A percentile compares a stretch with the other conserved stretches of the same genome.
Conservation (phyloP, 2,329 filamentous ascomycete species). For the Stagonosporopsis cucurbitacearum region DNA sequence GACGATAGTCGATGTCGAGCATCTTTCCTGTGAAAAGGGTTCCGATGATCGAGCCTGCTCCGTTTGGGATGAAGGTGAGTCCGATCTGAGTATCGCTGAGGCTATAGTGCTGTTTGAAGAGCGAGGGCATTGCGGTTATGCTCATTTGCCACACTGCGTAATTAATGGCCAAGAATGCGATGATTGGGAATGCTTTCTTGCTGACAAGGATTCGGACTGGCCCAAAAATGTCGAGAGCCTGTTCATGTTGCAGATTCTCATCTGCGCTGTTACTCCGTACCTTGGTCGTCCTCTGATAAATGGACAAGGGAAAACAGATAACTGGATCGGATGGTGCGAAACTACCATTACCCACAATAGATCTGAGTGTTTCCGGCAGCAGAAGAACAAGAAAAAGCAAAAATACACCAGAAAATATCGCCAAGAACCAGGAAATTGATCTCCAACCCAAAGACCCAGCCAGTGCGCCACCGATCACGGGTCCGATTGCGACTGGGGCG, state of each 20-base stretch:
- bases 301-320: neutral
- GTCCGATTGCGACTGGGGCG: constrained; percentile 53
- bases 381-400: constrained; percentile 35
- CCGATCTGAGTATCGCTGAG: constrained; percentile 15
- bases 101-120: constrained; percentile 25
- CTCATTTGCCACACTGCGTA: constrained; percentile 1
- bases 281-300: neutral
- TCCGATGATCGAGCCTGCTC: constrained; percentile 59
- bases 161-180: neutral
- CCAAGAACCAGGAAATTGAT: constrained; percentile 62
- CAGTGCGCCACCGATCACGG: constrained; percentile 59
- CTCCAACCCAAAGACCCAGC: constrained; percentile 59
- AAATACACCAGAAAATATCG: constrained; percentile 53
- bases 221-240: neutral
- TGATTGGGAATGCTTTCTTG: neutral
- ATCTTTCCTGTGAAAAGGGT: constrained; percentile 58
- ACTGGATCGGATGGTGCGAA: neutral
- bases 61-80: constrained; percentile 60
- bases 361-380: neutral
- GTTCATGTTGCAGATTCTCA: neutral
- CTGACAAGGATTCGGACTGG: neutral
- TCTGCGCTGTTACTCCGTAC: neutral
- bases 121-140: neutral
- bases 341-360: neutral
- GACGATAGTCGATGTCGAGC: constrained; percentile 57